Evolutionary conservation across 352 stramenopile species (phyloP), one percentile per base, ranked within the genome.

Genomic region (Pythium biforme): DNA sequence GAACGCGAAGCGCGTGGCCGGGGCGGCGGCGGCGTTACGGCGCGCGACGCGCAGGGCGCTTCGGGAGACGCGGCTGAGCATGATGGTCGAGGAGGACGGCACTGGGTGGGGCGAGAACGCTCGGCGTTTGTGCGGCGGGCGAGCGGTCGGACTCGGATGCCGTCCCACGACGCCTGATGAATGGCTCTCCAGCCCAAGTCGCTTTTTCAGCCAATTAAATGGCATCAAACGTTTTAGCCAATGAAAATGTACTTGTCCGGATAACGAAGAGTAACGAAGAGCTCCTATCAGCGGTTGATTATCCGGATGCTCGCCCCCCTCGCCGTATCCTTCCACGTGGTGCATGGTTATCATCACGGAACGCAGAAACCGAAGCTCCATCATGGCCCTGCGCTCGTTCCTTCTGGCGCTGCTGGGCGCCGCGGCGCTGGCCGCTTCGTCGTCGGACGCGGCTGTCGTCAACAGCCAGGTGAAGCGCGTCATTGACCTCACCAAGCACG

Each of bases 401-500:
- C 53, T 63, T 48, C 60, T 86, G 40, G 46, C 75, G 59, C 58
- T 72, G 40, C 59, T 79, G 34, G 59, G 66, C 47, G 55, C 61
- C 45, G 51, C 62, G 52, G 64, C 50, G 59, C 59, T 66, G 47
- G 40, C 46, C 26, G 22, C 50, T 2, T 26, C 70, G 15, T 54
- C 72, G 40, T 58, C 68, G 23, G 57, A 86, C 25, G 84, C 55
- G 22, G 74, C 71, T 25, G 66, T 94, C 29, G 70, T 94, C 55
- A 95, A 94, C 73, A 87, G 79, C 47, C 55, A 34, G 15, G 34
- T 64, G 43, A 63, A 95, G 69, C 86, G 86, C 61, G 77, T 76
- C 45, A 66, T 93, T 27, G 84, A 95, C 62, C 62, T 95, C 53
- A 95, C 83, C 27, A 81, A 83, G 66, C 86, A 94, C 70, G 81